Base-by-base conservation (phyloP, 352 stramenopile species). In the Pythium chondricola region DNA sequence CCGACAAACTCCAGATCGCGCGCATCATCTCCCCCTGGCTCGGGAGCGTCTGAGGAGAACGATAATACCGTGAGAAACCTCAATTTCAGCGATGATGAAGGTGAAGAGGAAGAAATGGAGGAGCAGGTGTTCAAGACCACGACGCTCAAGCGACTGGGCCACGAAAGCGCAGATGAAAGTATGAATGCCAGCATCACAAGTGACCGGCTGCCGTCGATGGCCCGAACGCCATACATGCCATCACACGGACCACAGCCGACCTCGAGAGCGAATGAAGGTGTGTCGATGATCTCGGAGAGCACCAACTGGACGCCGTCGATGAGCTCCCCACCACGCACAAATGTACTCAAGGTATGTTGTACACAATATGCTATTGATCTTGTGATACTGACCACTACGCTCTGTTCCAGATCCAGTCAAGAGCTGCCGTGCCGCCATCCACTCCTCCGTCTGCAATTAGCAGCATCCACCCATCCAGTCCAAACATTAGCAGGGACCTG, bases 101-200 rank as follows among this genome's bases (percentile, higher is more conserved):
- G 38, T 26, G 55, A 65, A 42, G 61, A 71, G 10, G 39, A 65
- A 16, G 76, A 70, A 14, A 70, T 53, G 24, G 71, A 68, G 21
- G 69, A 83, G 29, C 58, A 84, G 48, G 71, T 58, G 4, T 88
- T 90, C 62, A 85, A 85, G 65, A 90, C 79, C 11, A 88, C 75
- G 40, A 88, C 69, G 45, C 67, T 90, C 16, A 52, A 69, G 36
- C 56, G 70, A 10, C 58, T 71, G 16, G 49, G 45, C 17, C 58
- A 80, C 24, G 49, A 51, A 9, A 69, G 61, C 20, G 61, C 56
- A 20, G 56, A 83, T 9, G 74, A 83, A 27, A 87, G 68, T 38
- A 49, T 85, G 6, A 71, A 80, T 49, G 52, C 64, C 26, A 90
- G 74, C 48, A 72, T 84, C 17, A 70, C 53, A 30, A 90, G 74